Evolutionary conservation across 805 yeast genomes (phyloP), one percentile per base, ranked within the genome.

Genomic region (Myxozyma geophila): DNA sequence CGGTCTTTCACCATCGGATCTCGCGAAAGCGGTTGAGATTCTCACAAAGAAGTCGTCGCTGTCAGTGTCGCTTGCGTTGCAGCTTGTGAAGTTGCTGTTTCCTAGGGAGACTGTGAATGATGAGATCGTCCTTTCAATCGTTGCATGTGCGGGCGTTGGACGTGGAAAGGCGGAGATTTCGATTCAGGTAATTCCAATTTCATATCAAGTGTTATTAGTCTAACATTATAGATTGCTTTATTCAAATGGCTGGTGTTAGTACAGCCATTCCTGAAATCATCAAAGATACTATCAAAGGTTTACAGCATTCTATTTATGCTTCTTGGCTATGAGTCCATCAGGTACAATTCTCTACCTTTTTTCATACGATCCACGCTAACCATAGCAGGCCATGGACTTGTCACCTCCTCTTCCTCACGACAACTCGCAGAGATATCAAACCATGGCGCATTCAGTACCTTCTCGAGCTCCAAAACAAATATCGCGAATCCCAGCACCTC

Each of bases 401-500:
- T 33, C 68, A 65, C 48, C 35, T 66, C 12, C 56, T 63, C 9
- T 66, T 63, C 40, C 53, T 59, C 23, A 39, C 64, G 19, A 65
- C 68, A 9, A 54, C 28, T 10, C 53, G 67, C 19, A 23, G 37
- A 7, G 49, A 61, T 46, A 50, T 65, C 43, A 62, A 54, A 46
- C 68, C 68, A 12, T 65, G 68, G 68, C 60, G 68, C 2, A 55
- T 63, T 15, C 67, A 65, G 40, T 61, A 63, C 43, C 43, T 65
- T 57, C 55, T 19, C 44, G 65, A 64, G 41, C 41, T 63, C 41
- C 68, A 65, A 28, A 58, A 54, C 53, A 58, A 53, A 28, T 55
- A 57, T 40, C 54, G 58, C 21, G 68, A 62, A 23, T 58, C 61
- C n/a, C 63, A 48, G 35, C 64, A 63, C 36, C 44, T 65, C 15